Percentiles rank a stretch among this genome's conserved stretches.
These are phyloP conservation scores for Ochromonas danica DNA, from an alignment of 108 stramenopile genomes.

Conservation along the genomic window DNA sequence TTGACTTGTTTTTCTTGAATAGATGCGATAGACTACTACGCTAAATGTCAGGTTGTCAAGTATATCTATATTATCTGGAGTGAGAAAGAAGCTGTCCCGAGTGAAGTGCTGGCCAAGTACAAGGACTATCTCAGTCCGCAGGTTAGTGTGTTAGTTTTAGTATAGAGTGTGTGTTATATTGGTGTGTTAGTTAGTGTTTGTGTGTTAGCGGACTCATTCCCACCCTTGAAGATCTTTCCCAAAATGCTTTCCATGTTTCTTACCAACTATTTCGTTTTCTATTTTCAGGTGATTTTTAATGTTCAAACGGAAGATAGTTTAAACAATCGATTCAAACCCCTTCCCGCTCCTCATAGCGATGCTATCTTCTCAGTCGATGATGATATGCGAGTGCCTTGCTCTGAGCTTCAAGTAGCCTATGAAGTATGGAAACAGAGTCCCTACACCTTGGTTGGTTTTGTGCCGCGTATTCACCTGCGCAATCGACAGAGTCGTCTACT, in stretches of 20 bases:
- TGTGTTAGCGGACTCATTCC: too few relatives aligned
- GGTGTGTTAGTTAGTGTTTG: too few relatives aligned
- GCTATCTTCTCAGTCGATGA: conserved; percentile 57
- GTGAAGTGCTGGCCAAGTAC: background rate
- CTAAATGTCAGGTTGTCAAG: background rate
- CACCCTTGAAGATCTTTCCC: too few relatives aligned
- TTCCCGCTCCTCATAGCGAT: conserved; percentile 29
- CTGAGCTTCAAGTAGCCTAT: conserved; percentile 44
- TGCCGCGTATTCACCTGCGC: conserved; percentile 45
- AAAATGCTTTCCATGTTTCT: background rate
- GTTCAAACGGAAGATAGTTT: conserved; percentile 3
- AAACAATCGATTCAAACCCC: conserved; percentile 31
- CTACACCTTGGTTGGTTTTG: conserved; percentile 46
- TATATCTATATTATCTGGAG: conserved; percentile 27
- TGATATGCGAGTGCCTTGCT: conserved; percentile 50
- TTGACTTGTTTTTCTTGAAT: too few relatives aligned
- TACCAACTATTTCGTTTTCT: conserved; percentile 1
- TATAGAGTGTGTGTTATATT: background rate
- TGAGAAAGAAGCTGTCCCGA: background rate
- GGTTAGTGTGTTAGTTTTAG: background rate
- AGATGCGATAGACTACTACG: conserved; percentile 22
- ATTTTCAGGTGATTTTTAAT: conserved; percentile 14
- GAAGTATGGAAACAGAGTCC: conserved; percentile 37
- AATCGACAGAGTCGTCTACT: background rate
- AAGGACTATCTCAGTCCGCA: background rate